Conservation (phyloP, 768 basidiomycete genomes). For the Mycena leptocephala region DNA sequence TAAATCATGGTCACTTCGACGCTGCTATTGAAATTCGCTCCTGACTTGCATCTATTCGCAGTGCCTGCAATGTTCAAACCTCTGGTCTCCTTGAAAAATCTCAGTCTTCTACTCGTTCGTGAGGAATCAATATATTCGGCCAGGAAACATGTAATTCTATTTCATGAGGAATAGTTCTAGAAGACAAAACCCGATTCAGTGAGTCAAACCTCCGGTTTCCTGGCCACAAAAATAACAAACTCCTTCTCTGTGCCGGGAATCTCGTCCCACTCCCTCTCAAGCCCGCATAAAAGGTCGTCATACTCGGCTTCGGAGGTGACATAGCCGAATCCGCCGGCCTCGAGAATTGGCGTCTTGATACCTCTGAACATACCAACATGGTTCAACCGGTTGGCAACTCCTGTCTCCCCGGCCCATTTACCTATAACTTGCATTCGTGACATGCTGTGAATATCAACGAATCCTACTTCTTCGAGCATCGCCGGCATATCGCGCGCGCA, state of each 20-base stretch:
- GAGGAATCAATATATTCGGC: no score
- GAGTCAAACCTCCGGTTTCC: slow-evolving; percentile 21
- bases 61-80: no score
- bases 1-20: no score
- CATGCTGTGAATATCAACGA: slow-evolving; percentile 29
- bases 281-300: slow-evolving; percentile 28
- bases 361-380: slow-evolving; percentile 26
- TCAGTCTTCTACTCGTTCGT: no score
- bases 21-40: no score
- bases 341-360: slow-evolving; percentile 29
- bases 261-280: slow-evolving; percentile 36
- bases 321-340: slow-evolving; percentile 29
- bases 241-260: slow-evolving; percentile 36
- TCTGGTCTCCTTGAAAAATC: no score
- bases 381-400: slow-evolving; percentile 5
- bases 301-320: slow-evolving; percentile 29
- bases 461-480: slow-evolving; percentile 35
- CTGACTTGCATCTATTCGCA: no score
- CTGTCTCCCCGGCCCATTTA: slow-evolving; percentile 26
- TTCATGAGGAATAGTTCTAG: no score
- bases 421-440: slow-evolving; percentile 32
- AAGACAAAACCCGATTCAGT: not conserved
- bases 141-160: no score
- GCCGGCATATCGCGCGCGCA: slow-evolving; percentile 24
- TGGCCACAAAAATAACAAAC: slow-evolving; percentile 35